Conservation (phyloP, 108 stramenopile genomes). For the Asterionellopsis glacialis region DNA sequence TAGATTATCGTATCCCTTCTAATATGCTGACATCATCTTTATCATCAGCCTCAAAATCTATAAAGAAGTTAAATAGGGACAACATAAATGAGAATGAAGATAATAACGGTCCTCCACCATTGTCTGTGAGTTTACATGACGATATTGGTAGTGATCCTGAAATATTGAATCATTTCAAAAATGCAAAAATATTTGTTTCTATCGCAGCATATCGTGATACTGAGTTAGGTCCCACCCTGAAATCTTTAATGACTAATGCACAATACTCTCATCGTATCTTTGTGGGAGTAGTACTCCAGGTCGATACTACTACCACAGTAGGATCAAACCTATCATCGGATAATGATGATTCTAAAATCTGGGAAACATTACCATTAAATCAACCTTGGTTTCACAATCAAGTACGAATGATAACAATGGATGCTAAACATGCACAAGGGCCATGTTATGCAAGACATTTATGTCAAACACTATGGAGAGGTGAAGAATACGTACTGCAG, state of each 20-base stretch:
- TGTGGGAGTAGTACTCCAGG: slow-evolving; percentile 72
- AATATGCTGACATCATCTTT: slow-evolving; percentile 1
- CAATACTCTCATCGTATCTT: slow-evolving; percentile 48
- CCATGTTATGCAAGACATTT: slow-evolving; percentile 81
- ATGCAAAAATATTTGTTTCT: slow-evolving; percentile 74
- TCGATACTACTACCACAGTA: slow-evolving; percentile 17
- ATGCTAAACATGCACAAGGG: slow-evolving; percentile 60
- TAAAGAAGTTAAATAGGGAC: too few species aligned
- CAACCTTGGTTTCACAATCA: slow-evolving; percentile 18
- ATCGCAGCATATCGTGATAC: slow-evolving; percentile 82
- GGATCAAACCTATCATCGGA: neutral
- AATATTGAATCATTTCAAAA: too few species aligned
- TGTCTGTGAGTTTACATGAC: neutral
- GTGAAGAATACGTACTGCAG: slow-evolving; percentile 84
- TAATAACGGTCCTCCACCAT: slow-evolving; percentile 9
- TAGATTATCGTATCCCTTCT: neutral
- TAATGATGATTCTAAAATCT: too few species aligned
- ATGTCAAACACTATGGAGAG: slow-evolving; percentile 70
- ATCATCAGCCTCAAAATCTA: neutral
- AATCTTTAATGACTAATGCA: slow-evolving; percentile 57
- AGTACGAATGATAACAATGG: slow-evolving; percentile 36
- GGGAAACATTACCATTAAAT: neutral
- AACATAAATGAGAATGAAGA: too few species aligned
- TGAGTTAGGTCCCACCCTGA: slow-evolving; percentile 68
- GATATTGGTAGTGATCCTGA: neutral